Evolutionary conservation across 1,284 basidiomycete genomes (phyloP), one percentile per base, ranked within the genome.

Genomic region (Cutaneotrichosporon cutaneum): DNA sequence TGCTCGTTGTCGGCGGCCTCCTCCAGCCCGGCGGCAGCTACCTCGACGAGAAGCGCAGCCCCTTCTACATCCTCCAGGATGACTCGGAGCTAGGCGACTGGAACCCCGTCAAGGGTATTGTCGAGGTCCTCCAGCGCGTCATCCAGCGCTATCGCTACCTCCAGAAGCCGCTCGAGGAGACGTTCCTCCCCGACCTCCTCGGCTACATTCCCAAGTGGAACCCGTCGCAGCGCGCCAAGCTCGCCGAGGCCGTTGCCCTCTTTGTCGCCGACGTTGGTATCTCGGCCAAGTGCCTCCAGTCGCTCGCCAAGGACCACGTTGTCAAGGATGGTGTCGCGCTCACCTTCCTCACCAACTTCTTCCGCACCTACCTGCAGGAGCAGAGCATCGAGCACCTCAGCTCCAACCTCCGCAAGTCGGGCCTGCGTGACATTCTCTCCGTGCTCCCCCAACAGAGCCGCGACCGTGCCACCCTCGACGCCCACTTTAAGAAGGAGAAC

Each of bases 71-170:
- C 50, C 68, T 77, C 50, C 71, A 72, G 64, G 63, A 52, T 45
- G 60, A 57, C 26, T 66, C 62, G 55, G 63, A 54, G 47, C 64
- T 48, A 33, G 70, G 70, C 69, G 58, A 71, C 73, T 67, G 73
- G 76, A 48, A 64, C 58, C 65, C 65, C 81, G 83, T 97, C 79
- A 94, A 90, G 85, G 90, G 89, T 74, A 92, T 95, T 71, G 84
- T 95, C 61, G 92, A 94, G 67, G 92, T 94, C 36, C 84, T 97
- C 71, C 93, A 94, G 80, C 94, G 94, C 81, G 88, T 98, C 65
- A 92, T 94, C 82, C 86, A 94, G 81, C 88, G 94, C 90, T 98
- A 96, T 85, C 97, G 97, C 80, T 98, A 97, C 83, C 89, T 98
- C 70, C 94, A 97, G 82, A 92, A 89, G 79, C 92, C 94, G 48